Evolutionary conservation across 2,329 filamentous ascomycete genomes (phyloP).

Genomic region (Atkinsonella texensis): DNA sequence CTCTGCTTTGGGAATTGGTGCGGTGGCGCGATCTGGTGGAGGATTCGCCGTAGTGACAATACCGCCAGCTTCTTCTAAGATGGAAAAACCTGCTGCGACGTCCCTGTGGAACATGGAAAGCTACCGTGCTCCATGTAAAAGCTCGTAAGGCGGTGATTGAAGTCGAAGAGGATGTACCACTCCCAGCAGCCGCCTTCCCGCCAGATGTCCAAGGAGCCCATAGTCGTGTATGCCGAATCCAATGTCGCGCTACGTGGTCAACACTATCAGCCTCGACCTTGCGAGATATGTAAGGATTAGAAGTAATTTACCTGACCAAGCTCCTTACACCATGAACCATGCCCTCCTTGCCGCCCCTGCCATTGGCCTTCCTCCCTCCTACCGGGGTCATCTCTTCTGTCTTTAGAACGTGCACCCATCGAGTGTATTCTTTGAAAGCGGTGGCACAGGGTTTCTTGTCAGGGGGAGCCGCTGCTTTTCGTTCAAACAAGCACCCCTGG

Average conservation of each 20-base stretch:
- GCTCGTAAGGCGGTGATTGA: background rate
- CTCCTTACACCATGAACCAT: constrained; percentile 71
- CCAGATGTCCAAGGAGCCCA: constrained; percentile 69
- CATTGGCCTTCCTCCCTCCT: constrained; percentile 58
- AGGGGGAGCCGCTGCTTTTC: constrained; percentile 52
- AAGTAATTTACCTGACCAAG: constrained; percentile 36
- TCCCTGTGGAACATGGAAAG: constrained; percentile 35
- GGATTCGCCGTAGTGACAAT: constrained; percentile 64
- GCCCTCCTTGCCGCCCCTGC: constrained; percentile 52
- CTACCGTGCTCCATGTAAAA: background rate
- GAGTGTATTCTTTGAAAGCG: constrained; percentile 52
- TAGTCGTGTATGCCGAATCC: constrained; percentile 63
- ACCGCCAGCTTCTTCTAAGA: constrained; percentile 62
- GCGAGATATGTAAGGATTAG: background rate
- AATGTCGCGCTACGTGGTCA: constrained; percentile 46
- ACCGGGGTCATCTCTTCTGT: constrained; percentile 51
- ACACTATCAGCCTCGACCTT: background rate
- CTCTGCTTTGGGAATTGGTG: constrained; percentile 44
- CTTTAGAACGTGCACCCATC: constrained; percentile 64
- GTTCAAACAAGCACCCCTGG: constrained; percentile 58
- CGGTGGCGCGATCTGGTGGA: constrained; percentile 42
- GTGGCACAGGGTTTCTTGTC: constrained; percentile 47
- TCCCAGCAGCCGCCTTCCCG: constrained; percentile 78
- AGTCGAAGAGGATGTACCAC: constrained; percentile 35
- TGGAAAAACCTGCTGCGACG: constrained; percentile 62